These are phyloP conservation scores for Solanum virginianum DNA, from an alignment of 257 asterid genomes.

Conservation along the genomic window DNA sequence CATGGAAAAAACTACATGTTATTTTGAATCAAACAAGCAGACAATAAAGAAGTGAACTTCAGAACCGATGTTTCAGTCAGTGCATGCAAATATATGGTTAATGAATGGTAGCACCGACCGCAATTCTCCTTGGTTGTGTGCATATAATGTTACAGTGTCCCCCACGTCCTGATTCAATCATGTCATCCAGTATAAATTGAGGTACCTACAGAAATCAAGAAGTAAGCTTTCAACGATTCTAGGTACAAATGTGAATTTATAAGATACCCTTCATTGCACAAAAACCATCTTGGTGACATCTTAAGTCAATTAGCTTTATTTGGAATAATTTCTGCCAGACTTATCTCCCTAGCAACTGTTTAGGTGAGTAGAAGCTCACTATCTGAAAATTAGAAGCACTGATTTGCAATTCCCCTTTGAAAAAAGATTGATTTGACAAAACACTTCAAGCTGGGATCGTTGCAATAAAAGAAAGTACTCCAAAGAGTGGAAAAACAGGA, in stretches of 20 bases:
- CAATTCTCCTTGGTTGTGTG: conserved; percentile 99
- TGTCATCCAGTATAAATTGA: conserved; percentile 83
- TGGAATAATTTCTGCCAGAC: neutral
- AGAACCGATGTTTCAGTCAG: neutral
- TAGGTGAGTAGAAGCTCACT: neutral
- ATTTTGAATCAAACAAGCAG: neutral
- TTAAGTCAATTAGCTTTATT: neutral
- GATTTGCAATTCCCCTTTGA: neutral
- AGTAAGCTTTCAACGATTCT: neutral
- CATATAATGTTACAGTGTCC: conserved; percentile 80
- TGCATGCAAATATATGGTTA: neutral
- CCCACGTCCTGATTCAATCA: conserved; percentile 89
- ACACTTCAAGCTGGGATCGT: neutral
- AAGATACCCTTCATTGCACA: neutral
- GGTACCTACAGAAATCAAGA: conserved; percentile 63
- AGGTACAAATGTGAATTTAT: neutral
- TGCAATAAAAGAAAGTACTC: neutral
- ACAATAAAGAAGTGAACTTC: neutral
- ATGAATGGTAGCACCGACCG: conserved; percentile 11
- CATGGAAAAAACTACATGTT: neutral
- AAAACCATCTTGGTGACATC: neutral
- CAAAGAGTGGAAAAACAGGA: neutral
- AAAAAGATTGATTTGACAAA: neutral
- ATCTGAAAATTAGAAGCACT: neutral
- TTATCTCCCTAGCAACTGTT: neutral